phyloP scores from a whole-genome alignment of 2,329 filamentous ascomycete genomes.

The Diplocarpon rosae region DNA sequence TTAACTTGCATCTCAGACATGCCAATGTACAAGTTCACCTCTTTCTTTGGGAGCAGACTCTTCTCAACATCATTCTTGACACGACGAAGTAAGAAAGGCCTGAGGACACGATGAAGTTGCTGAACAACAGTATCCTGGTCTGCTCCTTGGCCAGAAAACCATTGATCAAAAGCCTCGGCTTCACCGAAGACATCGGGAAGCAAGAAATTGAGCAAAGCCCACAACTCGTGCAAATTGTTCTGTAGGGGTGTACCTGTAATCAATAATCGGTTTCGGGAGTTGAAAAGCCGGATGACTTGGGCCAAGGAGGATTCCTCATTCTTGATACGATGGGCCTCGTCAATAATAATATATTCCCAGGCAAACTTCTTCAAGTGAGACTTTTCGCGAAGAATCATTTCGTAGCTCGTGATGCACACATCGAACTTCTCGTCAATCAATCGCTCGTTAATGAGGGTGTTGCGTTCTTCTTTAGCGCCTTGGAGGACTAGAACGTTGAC shows the following conservation, averaged over 20 bases:
- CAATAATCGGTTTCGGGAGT: conserved; percentile 85
- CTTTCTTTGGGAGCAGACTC: conserved; percentile 92
- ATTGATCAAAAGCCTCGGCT: conserved; percentile 91
- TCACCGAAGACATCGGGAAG: conserved; percentile 98
- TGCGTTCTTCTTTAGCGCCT: conserved; percentile 87
- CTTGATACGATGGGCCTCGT: conserved; percentile 97
- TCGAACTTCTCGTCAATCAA: conserved; percentile 94
- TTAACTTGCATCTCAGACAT: conserved; percentile 99
- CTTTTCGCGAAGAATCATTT: conserved; percentile 97
- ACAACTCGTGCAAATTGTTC: conserved; percentile 96
- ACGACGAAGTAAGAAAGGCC: conserved; percentile 87
- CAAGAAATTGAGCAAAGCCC: conserved; percentile 93
- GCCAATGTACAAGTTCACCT: conserved; percentile 91
- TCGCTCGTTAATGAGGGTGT: conserved; percentile 77
- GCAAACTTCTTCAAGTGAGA: conserved; percentile 92
- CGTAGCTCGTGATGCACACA: conserved; percentile 96
- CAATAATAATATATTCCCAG: conserved; percentile 99
- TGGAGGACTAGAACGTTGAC: conserved; percentile 90
- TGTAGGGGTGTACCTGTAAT: conserved; percentile 96
- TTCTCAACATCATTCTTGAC: conserved; percentile 98
- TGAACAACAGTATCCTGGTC: conserved; percentile 95
- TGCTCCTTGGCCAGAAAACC: conserved; percentile 84
- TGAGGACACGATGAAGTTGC: conserved; percentile 84
- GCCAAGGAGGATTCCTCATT: conserved; percentile 96
- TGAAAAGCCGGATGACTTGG: conserved; percentile 92